Base-by-base conservation (phyloP, 225 moss, liverwort and hornwort genomes). In the Ulota crispa region DNA sequence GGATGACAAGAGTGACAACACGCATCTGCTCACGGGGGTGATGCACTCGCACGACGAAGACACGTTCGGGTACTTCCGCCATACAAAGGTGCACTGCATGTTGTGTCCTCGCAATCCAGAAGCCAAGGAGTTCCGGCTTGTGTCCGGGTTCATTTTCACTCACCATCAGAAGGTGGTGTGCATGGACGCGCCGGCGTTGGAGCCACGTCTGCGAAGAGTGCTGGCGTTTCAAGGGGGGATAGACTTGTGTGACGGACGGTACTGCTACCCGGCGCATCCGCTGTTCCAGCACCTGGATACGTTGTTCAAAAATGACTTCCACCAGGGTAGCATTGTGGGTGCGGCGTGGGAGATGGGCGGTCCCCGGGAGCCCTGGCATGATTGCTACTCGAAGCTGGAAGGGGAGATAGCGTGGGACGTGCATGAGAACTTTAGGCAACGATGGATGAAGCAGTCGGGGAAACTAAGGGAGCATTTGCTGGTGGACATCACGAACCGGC, bases 21-120 rank as follows among this genome's bases (percentile, higher is more conserved):
- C 54, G 68, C 82, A 83, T 86, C 41, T 94, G 59, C 41, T 87
- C 81, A 81, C 84, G 10, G 96, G 96, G 47, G 77, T 96, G 65
- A 96, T 96, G 96, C 36, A 96, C 81, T 93, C 96, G 9, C 93
- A 96, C 73, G 96, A 96, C 78, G 94, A 94, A 86, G 94, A 96
- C 83, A 96, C 96, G 3, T 84, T 91, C n/a, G 64, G 75, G 8
- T 94, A 85, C 9, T 96, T 96, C 23, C 85, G 82, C 13, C 61
- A 82, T 23, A 88, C 94, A 3, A 92, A 93, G 64, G 96, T 96
- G 72, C 90, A 85, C 59, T 94, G 93, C 64, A 61, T 96, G 67
- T 66, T 89, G 55, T 96, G 96, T 82, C 96, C 96, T 27, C 88
- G 96, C 43, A 89, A 89, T 59, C 96, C 96, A 2, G 73, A 83